phyloP scores from a whole-genome alignment of 2,329 filamentous ascomycete genomes.

The Leptographium flavum region DNA sequence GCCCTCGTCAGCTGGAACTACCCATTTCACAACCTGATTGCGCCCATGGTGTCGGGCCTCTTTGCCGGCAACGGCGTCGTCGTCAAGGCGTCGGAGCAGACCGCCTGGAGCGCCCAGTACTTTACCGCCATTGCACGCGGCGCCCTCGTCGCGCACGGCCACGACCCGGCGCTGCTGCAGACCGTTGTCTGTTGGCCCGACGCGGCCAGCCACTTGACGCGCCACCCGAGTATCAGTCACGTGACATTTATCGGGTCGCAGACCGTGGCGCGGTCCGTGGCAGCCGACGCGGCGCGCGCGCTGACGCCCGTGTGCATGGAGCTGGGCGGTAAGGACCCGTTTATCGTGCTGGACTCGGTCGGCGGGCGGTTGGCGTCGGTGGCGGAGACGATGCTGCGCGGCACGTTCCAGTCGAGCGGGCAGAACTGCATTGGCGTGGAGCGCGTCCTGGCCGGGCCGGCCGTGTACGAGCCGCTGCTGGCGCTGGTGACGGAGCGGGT shows the following conservation, averaged over 20 bases:
- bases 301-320: slow-evolving; percentile 86
- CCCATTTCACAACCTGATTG: slow-evolving; percentile 87
- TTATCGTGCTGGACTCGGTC: slow-evolving; percentile 73
- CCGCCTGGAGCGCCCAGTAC: slow-evolving; percentile 79
- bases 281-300: slow-evolving; percentile 67
- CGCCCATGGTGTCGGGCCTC: slow-evolving; percentile 76
- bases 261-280: slow-evolving; percentile 76
- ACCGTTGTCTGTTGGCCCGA: slow-evolving; percentile 78
- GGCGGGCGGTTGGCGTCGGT: slow-evolving; percentile 52
- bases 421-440: slow-evolving; percentile 98
- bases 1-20: slow-evolving; percentile 97
- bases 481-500: slow-evolving; percentile 60
- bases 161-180: slow-evolving; percentile 71
- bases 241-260: slow-evolving; percentile 93
- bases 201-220: slow-evolving; percentile 67
- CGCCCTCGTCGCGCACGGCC: slow-evolving; percentile 69
- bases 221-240: slow-evolving; percentile 71
- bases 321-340: slow-evolving; percentile 88
- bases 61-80: slow-evolving; percentile 87
- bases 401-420: slow-evolving; percentile 86
- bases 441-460: slow-evolving; percentile 68
- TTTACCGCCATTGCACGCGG: slow-evolving; percentile 67
- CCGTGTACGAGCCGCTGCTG: slow-evolving; percentile 62
- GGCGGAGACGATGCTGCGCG: slow-evolving; percentile 71
- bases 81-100: slow-evolving; percentile 90